A percentile compares a stretch with the other conserved stretches of the same genome.
Conservation (phyloP, 805 yeast species). For the Sungouiozyma ichnusensis region DNA sequence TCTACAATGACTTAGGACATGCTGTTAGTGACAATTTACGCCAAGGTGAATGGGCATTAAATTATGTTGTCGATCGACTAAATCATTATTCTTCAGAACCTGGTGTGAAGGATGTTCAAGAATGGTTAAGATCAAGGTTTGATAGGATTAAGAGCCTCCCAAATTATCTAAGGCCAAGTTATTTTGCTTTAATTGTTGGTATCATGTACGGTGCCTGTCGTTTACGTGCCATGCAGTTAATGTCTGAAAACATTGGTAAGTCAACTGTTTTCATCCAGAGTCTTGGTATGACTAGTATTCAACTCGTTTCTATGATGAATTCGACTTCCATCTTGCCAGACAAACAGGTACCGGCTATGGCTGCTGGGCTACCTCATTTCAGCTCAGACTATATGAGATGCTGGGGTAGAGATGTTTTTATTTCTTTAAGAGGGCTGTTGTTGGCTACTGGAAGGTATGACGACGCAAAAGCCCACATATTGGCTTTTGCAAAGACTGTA, state of each 20-base stretch:
- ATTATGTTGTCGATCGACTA: slow-evolving; percentile 55
- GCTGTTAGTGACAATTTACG: slow-evolving; percentile 75
- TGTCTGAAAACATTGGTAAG: slow-evolving; percentile 43
- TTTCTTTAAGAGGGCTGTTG: slow-evolving; percentile 72
- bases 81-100: slow-evolving; percentile 39
- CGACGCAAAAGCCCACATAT: slow-evolving; percentile 70
- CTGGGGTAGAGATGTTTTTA: slow-evolving; percentile 97
- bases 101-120: slow-evolving; percentile 44
- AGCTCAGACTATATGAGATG: slow-evolving; percentile 87
- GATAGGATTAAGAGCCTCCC: slow-evolving; percentile 59
- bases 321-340: slow-evolving; percentile 68
- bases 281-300: slow-evolving; percentile 71
- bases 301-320: slow-evolving; percentile 68
- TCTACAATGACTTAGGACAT: slow-evolving; percentile 68
- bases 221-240: slow-evolving; percentile 47
- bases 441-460: slow-evolving; percentile 68
- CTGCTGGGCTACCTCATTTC: slow-evolving; percentile 96
- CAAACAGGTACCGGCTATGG: slow-evolving; percentile 58
- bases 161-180: slow-evolving; percentile 72
- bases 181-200: slow-evolving; percentile 74
- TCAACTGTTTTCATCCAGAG: slow-evolving; percentile 70
- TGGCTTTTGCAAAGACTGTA: slow-evolving; percentile 80
- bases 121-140: slow-evolving; percentile 62
- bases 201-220: slow-evolving; percentile 77
- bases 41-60: slow-evolving; percentile 83